Conservation (phyloP, 2,329 filamentous ascomycete genomes). For the Penicillium sp. region DNA sequence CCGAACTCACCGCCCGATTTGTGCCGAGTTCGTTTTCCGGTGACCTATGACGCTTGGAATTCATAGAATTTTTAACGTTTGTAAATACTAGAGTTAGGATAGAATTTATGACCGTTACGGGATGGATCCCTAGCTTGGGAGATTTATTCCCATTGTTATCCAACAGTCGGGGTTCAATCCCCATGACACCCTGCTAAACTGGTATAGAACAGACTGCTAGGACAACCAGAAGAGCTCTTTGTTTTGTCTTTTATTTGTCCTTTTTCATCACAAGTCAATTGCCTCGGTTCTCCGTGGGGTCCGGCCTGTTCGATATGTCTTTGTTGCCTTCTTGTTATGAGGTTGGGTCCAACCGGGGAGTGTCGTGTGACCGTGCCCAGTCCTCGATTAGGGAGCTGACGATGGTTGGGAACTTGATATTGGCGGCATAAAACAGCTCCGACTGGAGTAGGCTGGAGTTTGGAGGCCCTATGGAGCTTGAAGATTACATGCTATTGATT, state of each 20-base stretch:
- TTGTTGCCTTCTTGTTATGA: neutral
- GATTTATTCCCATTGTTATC: no score
- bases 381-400: constrained; percentile 4
- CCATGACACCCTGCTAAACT: neutral
- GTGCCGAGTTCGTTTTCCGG: no score
- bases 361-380: constrained; percentile 14
- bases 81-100: no score
- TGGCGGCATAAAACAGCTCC: constrained; percentile 2
- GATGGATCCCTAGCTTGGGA: no score
- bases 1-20: constrained; percentile 1
- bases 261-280: neutral
- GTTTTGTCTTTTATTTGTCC: neutral
- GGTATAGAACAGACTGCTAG: neutral
- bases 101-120: no score
- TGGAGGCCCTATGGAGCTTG: neutral
- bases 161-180: no score
- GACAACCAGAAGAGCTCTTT: neutral
- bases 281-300: neutral
- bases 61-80: neutral
- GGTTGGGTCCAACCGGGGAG: constrained; percentile 1
- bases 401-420: constrained; percentile 7
- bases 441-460: constrained; percentile 1
- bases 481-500: neutral
- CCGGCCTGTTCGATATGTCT: neutral
- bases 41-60: neutral